Evolutionary conservation across 352 stramenopile genomes (phyloP).

Genomic region (Achlya hypogyna): DNA sequence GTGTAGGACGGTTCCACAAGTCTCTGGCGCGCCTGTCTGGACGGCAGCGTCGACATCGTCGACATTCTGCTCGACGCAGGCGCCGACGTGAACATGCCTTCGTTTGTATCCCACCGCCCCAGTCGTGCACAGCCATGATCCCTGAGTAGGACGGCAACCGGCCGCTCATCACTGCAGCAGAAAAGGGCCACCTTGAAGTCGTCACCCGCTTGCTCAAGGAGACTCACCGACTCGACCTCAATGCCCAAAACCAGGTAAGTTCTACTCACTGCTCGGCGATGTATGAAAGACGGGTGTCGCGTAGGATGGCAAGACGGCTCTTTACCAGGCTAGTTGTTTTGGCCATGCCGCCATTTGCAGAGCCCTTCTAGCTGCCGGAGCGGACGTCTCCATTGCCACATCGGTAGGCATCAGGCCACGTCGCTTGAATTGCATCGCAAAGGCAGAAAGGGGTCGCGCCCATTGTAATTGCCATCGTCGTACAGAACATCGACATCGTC

Average conservation of each 20-base stretch:
- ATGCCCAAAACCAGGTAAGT: background rate
- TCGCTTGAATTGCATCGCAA: background rate
- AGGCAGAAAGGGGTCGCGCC: background rate
- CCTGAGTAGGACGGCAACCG: background rate
- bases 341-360: background rate
- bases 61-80: background rate
- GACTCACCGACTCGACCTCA: background rate
- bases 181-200: background rate
- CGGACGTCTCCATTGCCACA: background rate
- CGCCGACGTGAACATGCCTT: background rate
- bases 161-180: background rate
- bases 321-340: background rate
- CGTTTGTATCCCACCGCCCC: background rate
- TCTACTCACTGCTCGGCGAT: background rate
- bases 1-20: constrained; percentile 1
- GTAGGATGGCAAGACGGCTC: background rate
- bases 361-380: background rate
- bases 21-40: background rate
- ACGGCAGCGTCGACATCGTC: background rate
- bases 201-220: background rate
- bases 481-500: background rate
- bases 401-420: background rate
- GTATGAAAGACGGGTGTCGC: background rate
- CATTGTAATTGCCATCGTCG: constrained; percentile 6
- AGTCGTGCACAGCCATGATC: background rate